Percentiles rank a stretch among this genome's conserved stretches.
phyloP scores from a whole-genome alignment of 805 yeast species.

The Zygoascus biomembranicola region DNA sequence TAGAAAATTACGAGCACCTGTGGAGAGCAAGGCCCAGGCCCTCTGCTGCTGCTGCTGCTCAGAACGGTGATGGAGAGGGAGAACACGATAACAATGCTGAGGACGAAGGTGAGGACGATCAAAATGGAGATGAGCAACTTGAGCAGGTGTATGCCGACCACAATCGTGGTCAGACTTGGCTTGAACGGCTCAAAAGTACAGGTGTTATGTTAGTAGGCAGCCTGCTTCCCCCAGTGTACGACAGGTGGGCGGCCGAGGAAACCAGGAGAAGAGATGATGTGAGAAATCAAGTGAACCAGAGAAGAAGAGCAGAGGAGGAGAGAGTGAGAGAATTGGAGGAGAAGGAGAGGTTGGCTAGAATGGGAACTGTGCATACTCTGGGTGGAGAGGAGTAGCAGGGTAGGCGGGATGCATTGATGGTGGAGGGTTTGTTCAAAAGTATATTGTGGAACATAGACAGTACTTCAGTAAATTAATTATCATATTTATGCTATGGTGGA shows the following conservation, averaged over 20 bases:
- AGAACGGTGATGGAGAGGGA: not conserved
- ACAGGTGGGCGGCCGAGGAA: constrained; percentile 12
- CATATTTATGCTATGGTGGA: too few relatives aligned
- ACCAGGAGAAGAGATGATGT: not conserved
- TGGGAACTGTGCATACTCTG: not conserved
- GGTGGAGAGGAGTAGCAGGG: not conserved
- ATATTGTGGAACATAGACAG: too few relatives aligned
- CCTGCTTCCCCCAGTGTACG: constrained; percentile 13
- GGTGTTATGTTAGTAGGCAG: constrained; percentile 10
- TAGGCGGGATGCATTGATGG: too few relatives aligned
- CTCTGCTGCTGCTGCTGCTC: not conserved
- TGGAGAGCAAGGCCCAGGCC: not conserved
- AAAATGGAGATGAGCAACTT: not conserved
- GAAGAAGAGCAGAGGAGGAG: not conserved
- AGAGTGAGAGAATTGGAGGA: not conserved
- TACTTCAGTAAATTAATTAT: too few relatives aligned
- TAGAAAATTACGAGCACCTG: not conserved
- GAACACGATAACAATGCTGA: not conserved
- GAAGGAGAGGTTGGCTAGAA: not conserved
- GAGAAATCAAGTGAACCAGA: not conserved
- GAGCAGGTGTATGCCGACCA: not conserved
- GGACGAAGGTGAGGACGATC: not conserved
- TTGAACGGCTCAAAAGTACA: not conserved
- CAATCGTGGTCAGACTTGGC: not conserved
- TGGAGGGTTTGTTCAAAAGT: too few relatives aligned